Evolutionary conservation across 371 early-diverging fungal genomes (phyloP).

Genomic region (Catenaria anguillulae): DNA sequence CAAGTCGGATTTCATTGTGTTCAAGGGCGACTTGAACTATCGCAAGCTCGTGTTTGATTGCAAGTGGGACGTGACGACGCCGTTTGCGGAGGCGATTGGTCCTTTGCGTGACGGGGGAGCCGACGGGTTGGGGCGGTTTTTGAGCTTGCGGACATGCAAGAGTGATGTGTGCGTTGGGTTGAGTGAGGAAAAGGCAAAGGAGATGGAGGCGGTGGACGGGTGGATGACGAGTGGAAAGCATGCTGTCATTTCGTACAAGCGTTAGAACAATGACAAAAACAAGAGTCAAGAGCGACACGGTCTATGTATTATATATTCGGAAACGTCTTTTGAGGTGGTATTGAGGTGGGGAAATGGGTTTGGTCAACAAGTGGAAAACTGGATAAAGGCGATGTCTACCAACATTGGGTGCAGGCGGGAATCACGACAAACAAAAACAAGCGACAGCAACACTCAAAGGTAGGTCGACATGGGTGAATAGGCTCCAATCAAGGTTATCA

Average conservation of each 20-base stretch:
- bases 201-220: constrained; percentile 28
- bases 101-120: constrained; percentile 24
- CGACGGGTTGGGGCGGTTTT: constrained; percentile 31
- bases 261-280: too few species aligned
- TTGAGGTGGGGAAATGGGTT: too few species aligned
- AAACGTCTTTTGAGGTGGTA: too few species aligned
- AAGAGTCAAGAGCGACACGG: too few species aligned
- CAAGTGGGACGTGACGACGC: constrained; percentile 61
- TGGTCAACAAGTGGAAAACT: too few species aligned
- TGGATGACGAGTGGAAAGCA: constrained; percentile 57
- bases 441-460: constrained; percentile 24
- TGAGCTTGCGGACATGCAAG: constrained; percentile 72
- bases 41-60: constrained; percentile 82
- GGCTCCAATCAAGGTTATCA: constrained; percentile 40
- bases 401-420: too few species aligned
- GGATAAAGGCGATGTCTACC: too few species aligned
- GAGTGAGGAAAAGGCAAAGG: constrained; percentile 36
- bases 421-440: too few species aligned
- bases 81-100: constrained; percentile 70
- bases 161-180: constrained; percentile 73
- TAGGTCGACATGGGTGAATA: constrained; percentile 49
- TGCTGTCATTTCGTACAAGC: constrained; percentile 37
- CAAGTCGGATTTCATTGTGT: constrained; percentile 53
- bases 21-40: constrained; percentile 94
- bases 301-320: too few species aligned